A percentile compares a stretch with the other conserved stretches of the same genome.
These are phyloP conservation scores for Metschnikowia henanensis DNA, from an alignment of 805 yeast species.

Conservation along the genomic window DNA sequence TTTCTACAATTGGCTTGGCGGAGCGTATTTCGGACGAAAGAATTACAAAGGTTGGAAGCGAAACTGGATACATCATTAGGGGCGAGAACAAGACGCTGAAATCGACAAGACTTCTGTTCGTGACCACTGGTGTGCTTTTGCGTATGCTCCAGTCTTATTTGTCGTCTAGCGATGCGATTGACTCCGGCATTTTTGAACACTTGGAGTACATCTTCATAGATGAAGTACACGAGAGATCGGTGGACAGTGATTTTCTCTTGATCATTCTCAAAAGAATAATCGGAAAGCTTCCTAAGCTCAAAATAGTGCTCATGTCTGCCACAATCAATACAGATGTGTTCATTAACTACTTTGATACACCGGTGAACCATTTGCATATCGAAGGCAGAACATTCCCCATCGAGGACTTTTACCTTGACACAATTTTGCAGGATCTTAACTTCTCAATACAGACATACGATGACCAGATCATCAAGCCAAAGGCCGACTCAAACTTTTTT, in stretches of 20 bases:
- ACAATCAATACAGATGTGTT: slow-evolving; percentile 77
- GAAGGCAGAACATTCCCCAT: slow-evolving; percentile 96
- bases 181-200: slow-evolving; percentile 41
- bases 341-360: slow-evolving; percentile 57
- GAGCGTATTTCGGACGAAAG: slow-evolving; percentile 91
- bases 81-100: slow-evolving; percentile 74
- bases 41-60: slow-evolving; percentile 59
- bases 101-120: slow-evolving; percentile 75
- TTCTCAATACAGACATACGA: slow-evolving; percentile 48
- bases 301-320: slow-evolving; percentile 88
- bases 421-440: slow-evolving; percentile 55
- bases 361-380: slow-evolving; percentile 69
- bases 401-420: slow-evolving; percentile 69
- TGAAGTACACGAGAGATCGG: slow-evolving; percentile 96
- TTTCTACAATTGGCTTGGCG: slow-evolving; percentile 91
- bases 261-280: slow-evolving; percentile 70
- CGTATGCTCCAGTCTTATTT: slow-evolving; percentile 72
- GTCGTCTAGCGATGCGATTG: slow-evolving; percentile 15
- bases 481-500: slow-evolving; percentile 66
- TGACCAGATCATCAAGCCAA: slow-evolving; percentile 49
- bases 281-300: slow-evolving; percentile 51
- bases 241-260: slow-evolving; percentile 83
- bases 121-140: slow-evolving; percentile 89
- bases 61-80: slow-evolving; percentile 86
- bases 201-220: slow-evolving; percentile 79